phyloP scores from a whole-genome alignment of 495 filamentous ascomycete genomes.

The Lindgomyces ingoldianus region DNA sequence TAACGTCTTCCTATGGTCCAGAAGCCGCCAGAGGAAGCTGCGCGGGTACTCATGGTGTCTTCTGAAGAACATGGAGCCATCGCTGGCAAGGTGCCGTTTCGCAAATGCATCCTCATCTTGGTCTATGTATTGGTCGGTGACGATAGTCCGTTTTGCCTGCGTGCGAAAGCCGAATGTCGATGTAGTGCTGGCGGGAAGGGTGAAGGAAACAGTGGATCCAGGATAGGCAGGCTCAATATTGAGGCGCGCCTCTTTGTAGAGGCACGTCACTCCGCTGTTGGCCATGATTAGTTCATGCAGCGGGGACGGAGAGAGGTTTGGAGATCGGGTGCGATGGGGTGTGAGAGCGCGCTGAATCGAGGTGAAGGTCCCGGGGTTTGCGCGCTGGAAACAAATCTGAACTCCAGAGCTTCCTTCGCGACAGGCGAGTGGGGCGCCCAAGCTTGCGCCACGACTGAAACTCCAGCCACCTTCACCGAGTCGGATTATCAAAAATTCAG shows the following conservation, averaged over 20 bases:
- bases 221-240: conserved; percentile 73
- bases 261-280: conserved; percentile 33
- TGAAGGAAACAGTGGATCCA: conserved; percentile 70
- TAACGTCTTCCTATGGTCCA: conserved; percentile 76
- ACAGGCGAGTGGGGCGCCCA: conserved; percentile 8
- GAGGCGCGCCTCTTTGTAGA: conserved; percentile 85
- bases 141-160: conserved; percentile 42
- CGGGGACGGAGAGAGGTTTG: neutral
- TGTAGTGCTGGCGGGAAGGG: conserved; percentile 59
- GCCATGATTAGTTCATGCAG: conserved; percentile 43
- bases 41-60: conserved; percentile 71
- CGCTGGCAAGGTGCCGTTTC: conserved; percentile 68
- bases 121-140: conserved; percentile 50
- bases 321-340: neutral
- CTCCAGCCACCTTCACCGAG: neutral
- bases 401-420: conserved; percentile 17
- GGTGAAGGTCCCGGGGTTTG: neutral
- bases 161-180: conserved; percentile 41
- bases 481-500: too few species aligned
- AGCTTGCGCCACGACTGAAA: neutral
- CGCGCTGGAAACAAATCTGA: conserved; percentile 37
- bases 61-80: conserved; percentile 83
- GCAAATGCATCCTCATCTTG: conserved; percentile 77
- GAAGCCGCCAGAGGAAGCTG: conserved; percentile 84
- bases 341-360: conserved; percentile 10